Conservation (phyloP, 345 rosid genomes). For the Toxicodendron radicans region DNA sequence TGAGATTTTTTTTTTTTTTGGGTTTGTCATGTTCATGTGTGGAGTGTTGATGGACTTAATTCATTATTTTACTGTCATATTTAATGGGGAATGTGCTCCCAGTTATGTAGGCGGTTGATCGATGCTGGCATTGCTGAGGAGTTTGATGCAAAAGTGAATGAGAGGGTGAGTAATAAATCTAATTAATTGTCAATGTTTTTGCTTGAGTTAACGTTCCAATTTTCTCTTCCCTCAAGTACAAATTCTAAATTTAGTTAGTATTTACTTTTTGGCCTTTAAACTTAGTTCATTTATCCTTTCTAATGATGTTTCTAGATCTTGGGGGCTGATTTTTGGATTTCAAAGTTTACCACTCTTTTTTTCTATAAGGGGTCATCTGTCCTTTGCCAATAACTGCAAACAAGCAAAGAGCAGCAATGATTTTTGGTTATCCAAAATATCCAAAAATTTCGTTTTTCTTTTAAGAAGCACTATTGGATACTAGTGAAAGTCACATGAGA, state of each 20-base stretch:
- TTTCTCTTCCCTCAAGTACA: background rate
- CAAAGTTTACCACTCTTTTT: background rate
- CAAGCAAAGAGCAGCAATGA: background rate
- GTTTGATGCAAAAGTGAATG: constrained; percentile 74
- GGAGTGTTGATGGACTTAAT: constrained; percentile 1
- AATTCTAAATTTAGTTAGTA: background rate
- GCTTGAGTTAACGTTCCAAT: background rate
- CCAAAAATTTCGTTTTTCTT: background rate
- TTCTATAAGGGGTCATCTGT: background rate
- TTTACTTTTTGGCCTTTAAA: background rate
- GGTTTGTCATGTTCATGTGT: background rate
- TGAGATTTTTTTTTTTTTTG: background rate
- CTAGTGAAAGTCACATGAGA: background rate
- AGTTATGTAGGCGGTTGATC: constrained; percentile 77
- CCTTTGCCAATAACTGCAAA: background rate
- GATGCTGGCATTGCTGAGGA: constrained; percentile 73
- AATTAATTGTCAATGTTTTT: background rate
- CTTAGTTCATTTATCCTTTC: background rate
- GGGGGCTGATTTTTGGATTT: background rate
- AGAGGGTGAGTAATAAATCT: constrained; percentile 47
- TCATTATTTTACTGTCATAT: constrained; percentile 17
- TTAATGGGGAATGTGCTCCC: constrained; percentile 27
- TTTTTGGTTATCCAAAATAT: background rate
- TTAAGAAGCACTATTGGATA: background rate
- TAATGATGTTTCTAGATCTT: background rate